Base-by-base conservation (phyloP, 1,284 basidiomycete genomes). In the Leccinum insolens region DNA sequence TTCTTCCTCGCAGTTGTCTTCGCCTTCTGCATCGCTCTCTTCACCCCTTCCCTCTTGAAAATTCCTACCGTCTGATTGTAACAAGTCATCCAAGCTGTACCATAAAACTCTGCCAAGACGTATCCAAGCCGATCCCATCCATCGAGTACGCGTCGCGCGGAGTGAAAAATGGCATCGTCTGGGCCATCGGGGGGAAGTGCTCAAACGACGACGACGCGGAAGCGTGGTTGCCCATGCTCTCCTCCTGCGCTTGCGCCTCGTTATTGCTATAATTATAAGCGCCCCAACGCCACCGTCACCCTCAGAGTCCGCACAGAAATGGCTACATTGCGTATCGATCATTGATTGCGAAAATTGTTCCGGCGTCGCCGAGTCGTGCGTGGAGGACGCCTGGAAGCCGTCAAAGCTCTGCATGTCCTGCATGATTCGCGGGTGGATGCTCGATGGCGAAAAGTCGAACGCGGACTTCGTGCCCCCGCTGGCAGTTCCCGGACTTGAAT, bases 91-190 rank as follows among this genome's bases (percentile, higher is more conserved):
- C 89, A 63, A 91, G 80, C 72, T 91, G 89, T 75, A 89, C 87
- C 58, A 89, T 86, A 66, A 91, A 89, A 69, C 82, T 85, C 74
- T 88, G 85, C 89, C 89, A 91, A 1, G 86, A 84, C 31, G 87
- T 79, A 72, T 91, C 88, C 67, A 89, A 71, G 62, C 83, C 78
- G 2, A 82, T 75, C 15, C 78, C 71, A 3, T 74, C 75, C 8
- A 31, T 4, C 5, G 72, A 68, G 44, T 68, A 62, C 62, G 52
- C 64, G 37, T 59, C 69, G 5, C 61, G 41, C 2, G 49, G 22
- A 4, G 64, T 31, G 14, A 64, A 25, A 15, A 72, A 73, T 4
- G 66, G 64, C n/a, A 70, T 71, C 12, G 68, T 68, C 28, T 71
- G 71, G 11, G 65, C 69, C 2, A 67, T 31, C 17, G 57, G 69